Conservation (phyloP, 345 rosid genomes). For the Arabidopsis suecica region DNA sequence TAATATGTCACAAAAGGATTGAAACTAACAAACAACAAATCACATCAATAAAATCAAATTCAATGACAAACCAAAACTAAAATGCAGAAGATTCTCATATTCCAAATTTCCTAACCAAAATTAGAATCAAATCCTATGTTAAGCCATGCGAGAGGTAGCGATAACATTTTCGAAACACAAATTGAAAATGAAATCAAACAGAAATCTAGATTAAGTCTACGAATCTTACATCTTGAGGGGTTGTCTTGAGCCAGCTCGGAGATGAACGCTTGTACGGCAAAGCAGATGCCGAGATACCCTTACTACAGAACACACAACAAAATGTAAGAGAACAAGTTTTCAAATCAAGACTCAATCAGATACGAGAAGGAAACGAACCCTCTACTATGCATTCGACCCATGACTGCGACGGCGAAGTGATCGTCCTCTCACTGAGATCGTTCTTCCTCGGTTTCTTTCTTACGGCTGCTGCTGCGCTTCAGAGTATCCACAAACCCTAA, state of each 20-base stretch:
- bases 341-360: background rate
- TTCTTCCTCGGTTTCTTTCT: background rate
- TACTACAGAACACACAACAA: slow-evolving; percentile 38
- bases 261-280: slow-evolving; percentile 81
- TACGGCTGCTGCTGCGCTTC: slow-evolving; percentile 31
- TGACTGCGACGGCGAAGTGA: slow-evolving; percentile 31
- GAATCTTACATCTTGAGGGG: slow-evolving; percentile 57
- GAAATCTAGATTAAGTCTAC: background rate
- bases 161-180: background rate
- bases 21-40: background rate
- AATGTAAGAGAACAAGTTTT: slow-evolving; percentile 35
- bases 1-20: background rate
- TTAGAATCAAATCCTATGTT: background rate
- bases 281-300: slow-evolving; percentile 82
- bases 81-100: background rate
- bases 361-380: slow-evolving; percentile 42
- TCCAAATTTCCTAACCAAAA: background rate
- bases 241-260: slow-evolving; percentile 75
- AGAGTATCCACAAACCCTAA: background rate
- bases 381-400: slow-evolving; percentile 70
- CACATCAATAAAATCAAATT: background rate
- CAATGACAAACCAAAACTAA: background rate
- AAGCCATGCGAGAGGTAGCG: background rate
- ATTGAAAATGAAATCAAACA: background rate
- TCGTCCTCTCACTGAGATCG: slow-evolving; percentile 12